These are phyloP conservation scores for Azolla pinnata DNA, from an alignment of 75 land plant genomes.

Conservation along the genomic window DNA sequence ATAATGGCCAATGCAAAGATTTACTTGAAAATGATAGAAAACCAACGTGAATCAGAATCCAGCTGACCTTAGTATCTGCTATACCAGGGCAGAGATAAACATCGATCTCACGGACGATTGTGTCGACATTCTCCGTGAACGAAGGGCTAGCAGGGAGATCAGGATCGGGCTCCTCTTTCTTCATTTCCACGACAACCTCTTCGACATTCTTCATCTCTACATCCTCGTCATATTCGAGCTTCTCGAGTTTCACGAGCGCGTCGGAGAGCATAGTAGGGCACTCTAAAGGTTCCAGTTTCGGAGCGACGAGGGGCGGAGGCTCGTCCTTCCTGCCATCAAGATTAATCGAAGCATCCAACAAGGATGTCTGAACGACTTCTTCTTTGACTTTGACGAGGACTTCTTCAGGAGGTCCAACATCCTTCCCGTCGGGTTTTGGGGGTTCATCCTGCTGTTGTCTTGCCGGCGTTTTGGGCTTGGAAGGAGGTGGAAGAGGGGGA, in stretches of 20 bases:
- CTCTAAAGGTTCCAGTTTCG: neutral
- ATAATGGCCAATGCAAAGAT: too few relatives aligned
- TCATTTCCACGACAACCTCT: neutral
- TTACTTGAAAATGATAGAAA: too few relatives aligned
- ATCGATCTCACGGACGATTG: conserved; percentile 64
- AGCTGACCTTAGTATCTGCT: conserved; percentile 46
- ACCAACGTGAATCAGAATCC: too few relatives aligned
- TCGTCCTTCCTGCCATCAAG: neutral
- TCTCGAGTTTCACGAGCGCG: neutral
- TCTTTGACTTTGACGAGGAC: too few relatives aligned
- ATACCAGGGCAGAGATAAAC: conserved; percentile 43
- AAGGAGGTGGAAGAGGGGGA: too few relatives aligned
- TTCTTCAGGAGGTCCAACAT: too few relatives aligned
- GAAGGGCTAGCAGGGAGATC: neutral
- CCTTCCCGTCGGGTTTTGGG: neutral
- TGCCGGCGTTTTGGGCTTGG: neutral
- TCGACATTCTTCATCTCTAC: neutral
- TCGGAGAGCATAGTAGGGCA: neutral
- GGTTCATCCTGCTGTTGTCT: neutral
- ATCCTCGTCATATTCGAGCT: neutral
- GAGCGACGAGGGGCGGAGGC: neutral
- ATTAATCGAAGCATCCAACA: neutral
- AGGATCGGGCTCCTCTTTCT: conserved; percentile 11
- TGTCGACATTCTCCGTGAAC: conserved; percentile 18
- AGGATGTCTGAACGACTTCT: too few relatives aligned